Evolutionary conservation across 345 rosid species (phyloP).

Genomic region (Lagerstroemia speciosa): DNA sequence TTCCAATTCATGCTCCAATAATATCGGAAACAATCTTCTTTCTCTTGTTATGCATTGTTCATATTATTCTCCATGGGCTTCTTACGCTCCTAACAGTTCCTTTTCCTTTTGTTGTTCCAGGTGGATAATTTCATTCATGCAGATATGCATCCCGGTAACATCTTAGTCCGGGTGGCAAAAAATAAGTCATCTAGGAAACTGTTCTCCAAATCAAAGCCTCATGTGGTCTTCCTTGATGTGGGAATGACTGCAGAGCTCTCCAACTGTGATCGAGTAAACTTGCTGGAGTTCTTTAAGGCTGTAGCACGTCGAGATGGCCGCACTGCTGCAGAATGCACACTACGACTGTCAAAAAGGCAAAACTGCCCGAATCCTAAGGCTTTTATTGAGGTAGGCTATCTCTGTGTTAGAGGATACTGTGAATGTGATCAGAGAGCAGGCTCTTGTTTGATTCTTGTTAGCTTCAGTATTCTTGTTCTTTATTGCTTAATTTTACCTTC

Average conservation of each 20-base stretch:
- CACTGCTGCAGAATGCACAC: constrained; percentile 74
- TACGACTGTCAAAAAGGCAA: constrained; percentile 72
- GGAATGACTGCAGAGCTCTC: constrained; percentile 99
- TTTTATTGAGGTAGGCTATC: constrained; percentile 51
- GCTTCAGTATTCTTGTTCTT: too few relatives aligned
- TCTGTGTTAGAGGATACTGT: background rate
- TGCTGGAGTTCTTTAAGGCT: constrained; percentile 86
- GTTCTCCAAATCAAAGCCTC: constrained; percentile 80
- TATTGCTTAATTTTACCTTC: too few relatives aligned
- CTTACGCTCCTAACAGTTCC: background rate
- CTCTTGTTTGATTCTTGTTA: too few relatives aligned
- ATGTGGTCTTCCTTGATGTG: constrained; percentile 88
- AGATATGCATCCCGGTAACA: constrained; percentile 99
- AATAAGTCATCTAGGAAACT: constrained; percentile 49
- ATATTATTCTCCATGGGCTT: background rate
- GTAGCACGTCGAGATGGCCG: constrained; percentile 89
- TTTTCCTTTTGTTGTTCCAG: constrained; percentile 34
- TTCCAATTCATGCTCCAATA: background rate
- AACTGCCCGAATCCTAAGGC: constrained; percentile 88
- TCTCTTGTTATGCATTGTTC: background rate
- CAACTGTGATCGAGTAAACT: constrained; percentile 58
- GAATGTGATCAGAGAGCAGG: too few relatives aligned
- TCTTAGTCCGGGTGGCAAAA: constrained; percentile 67
- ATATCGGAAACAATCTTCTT: background rate
- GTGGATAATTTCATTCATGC: constrained; percentile 98